Base-by-base conservation (phyloP, 2,329 filamentous ascomycete genomes). In the Alternaria infectoria region DNA sequence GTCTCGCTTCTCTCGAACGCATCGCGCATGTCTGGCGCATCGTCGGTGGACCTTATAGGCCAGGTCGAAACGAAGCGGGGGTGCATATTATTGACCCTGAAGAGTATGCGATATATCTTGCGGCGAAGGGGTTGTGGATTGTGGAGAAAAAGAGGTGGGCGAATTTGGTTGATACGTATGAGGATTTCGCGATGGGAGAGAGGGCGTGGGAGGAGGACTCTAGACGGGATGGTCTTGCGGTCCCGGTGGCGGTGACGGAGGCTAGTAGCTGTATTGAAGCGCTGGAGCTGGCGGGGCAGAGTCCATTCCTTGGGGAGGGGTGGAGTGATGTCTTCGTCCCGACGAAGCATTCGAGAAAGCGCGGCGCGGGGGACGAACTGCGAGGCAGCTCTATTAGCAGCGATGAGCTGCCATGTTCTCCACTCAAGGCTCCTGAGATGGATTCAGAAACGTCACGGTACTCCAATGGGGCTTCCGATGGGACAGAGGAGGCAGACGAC, bases 11-110 rank as follows among this genome's bases (percentile, higher is more conserved):
- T 12, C 59, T 61, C 17, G n/a, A 44, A 9, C 59, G 52, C 8
- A 61, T 61, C 19, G 44, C 52, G 5, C 15, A 32, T 25, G 30
- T 57, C 54, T 61, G 59, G 59, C n/a, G 23, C 21, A 36, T 57
- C 3, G 25, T 54, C n/a, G 49, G 57, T 6, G 49, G 49, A 10
- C 57, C 40, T 4, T 23, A n/a, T 15, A 26, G 17, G 26, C 19
- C 49, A 6, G 26, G 7, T 12, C 19, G 13, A 15, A 26, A 28
- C 5, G 6, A 13, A 45, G 12, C 15, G 23, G 49, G 47, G 19
- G 5, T 61, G 6, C 36, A 17, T 3, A 10, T 25, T 3, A 6
- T 46, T 3, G 44, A 30, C 6, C 6, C n/a, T 12, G 25, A 13
- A 7, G n/a, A 28, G n/a, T n/a, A 19, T 10, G 26, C 5, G 4